Evolutionary conservation across 106 monocot species (phyloP).

Genomic region (Platanthera guangdongensis): DNA sequence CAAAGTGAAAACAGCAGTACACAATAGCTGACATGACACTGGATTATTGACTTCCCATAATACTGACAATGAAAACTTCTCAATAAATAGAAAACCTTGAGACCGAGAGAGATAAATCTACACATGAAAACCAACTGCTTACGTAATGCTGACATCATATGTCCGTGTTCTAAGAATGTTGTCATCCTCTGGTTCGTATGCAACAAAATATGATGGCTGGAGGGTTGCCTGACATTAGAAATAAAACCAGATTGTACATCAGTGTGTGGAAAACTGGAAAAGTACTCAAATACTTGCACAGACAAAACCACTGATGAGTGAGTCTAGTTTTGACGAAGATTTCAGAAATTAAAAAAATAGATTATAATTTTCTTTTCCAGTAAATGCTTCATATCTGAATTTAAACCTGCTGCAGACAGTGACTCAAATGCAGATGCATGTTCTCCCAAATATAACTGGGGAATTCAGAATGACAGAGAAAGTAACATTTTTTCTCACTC

Average conservation of each 20-base stretch:
- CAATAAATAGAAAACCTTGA: not conserved
- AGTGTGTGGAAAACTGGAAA: not conserved
- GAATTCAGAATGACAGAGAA: no score
- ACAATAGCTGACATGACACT: not conserved
- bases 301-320: not conserved
- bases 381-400: no score
- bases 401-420: no score
- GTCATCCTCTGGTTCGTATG: constrained; percentile 95
- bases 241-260: not conserved
- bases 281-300: not conserved
- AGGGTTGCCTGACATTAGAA: constrained; percentile 55
- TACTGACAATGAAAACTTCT: not conserved
- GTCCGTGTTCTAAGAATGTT: constrained; percentile 95
- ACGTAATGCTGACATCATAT: constrained; percentile 99
- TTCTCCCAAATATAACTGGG: no score
- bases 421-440: no score
- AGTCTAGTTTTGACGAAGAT: no score
- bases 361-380: no score
- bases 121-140: constrained; percentile 18
- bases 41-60: not conserved
- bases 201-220: constrained; percentile 75
- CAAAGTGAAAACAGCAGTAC: not conserved
- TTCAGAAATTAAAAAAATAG: no score
- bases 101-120: not conserved
- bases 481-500: no score